Evolutionary conservation across 208 protist species (phyloP), one percentile per base, ranked within the genome.

Genomic region (Crithidia thermophila): DNA sequence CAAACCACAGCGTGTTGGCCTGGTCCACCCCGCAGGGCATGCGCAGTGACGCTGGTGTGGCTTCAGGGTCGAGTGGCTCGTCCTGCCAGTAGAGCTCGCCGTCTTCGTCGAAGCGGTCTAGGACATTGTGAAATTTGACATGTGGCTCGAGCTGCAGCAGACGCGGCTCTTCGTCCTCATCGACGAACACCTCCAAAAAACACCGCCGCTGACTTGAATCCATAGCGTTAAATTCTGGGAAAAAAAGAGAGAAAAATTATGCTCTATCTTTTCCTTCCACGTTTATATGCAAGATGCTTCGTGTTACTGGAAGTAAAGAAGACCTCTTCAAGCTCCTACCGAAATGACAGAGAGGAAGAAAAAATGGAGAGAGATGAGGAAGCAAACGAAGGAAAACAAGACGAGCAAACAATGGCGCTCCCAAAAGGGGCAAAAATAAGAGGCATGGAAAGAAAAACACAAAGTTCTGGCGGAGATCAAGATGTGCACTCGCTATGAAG

Each of bases 61-160:
- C 67, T 9, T 66, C 39, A 1, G 71, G 60, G 57, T 39, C 40
- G 18, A 90, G 30, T 18, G 23, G 67, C 11, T 55, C 42, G 1
- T 40, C 46, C 21, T 43, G 42, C 84, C 84, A 90, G 63, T 81
- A 73, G 28, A 90, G 57, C n/a, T 51, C 18, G 1, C 72, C 72
- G 5, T 28, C 34, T 49, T 61, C 49, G 21, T 58, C 47, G 25
- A 87, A 58, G 20, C 62, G 66, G 14, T 58, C 21, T 13, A 85
- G 49, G 28, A 90, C 74, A 55, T 90, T 90, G 43, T 69, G 69
- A 39, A 90, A 83, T 33, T 67, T 66, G 8, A 82, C 68, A 13
- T 69, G 34, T 4, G 67, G 55, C 46, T 90, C 68, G 16, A 90
- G 62, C 52, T 90, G 80, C 23, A 90, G 68, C n/a, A 79, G 58